Percentiles rank a stretch among this genome's conserved stretches.
Evolutionary conservation across 768 basidiomycete species (phyloP).

Genomic region (Guyanaporus albipodus): DNA sequence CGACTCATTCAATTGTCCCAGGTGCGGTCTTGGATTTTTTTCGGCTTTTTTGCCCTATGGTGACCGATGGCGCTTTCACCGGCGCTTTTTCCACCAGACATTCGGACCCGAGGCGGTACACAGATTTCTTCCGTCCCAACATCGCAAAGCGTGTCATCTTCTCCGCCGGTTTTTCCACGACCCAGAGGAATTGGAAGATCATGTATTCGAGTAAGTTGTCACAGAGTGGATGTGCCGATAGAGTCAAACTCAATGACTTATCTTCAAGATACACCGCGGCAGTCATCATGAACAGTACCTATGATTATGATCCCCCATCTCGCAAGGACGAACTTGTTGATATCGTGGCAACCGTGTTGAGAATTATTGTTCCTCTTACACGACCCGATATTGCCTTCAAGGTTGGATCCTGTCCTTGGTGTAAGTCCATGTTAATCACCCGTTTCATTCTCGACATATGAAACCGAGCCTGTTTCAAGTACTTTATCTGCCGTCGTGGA

Average conservation of each 20-base stretch:
- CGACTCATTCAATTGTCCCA: no score
- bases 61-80: no score
- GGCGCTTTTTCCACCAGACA: no score
- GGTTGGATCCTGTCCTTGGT: not conserved
- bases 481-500: conserved; percentile 3
- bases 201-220: conserved; percentile 8
- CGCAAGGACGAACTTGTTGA: conserved; percentile 6
- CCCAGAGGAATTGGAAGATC: not conserved
- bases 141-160: no score
- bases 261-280: conserved; percentile 1
- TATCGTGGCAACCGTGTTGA: not conserved
- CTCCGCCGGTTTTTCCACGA: no score
- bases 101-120: no score
- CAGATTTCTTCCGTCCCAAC: no score
- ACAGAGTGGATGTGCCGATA: not conserved
- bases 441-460: not conserved
- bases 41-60: no score
- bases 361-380: not conserved
- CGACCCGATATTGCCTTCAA: not conserved
- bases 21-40: no score
- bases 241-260: no score
- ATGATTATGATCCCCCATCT: conserved; percentile 2
- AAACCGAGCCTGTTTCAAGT: not conserved
- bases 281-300: conserved; percentile 3
- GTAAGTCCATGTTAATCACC: not conserved